Conservation (phyloP, 108 stramenopile species). For the Poteriospumella lacustris region DNA sequence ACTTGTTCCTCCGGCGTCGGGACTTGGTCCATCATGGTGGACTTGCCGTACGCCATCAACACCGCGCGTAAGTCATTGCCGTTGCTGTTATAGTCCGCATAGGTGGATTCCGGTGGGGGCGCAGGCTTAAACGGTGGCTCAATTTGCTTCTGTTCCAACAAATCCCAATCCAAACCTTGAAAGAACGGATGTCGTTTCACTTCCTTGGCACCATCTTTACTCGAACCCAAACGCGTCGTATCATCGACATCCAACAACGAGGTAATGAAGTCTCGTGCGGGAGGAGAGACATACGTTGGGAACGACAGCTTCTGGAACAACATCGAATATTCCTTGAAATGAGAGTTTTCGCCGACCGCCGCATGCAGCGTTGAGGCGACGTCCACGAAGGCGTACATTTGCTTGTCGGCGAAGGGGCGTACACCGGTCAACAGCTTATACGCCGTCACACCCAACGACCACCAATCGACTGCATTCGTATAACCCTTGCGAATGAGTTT, state of each 20-base stretch:
- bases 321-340: constrained; percentile 32
- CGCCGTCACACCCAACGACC: constrained; percentile 44
- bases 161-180: constrained; percentile 9
- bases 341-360: not conserved
- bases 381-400: constrained; percentile 30
- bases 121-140: not conserved
- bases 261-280: constrained; percentile 28
- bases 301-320: constrained; percentile 39
- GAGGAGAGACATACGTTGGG: constrained; percentile 32
- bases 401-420: constrained; percentile 44
- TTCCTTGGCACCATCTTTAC: constrained; percentile 17
- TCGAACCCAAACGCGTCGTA: constrained; percentile 34
- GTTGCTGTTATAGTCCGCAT: too few species aligned
- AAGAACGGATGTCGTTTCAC: constrained; percentile 43
- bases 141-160: not conserved
- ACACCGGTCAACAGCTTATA: constrained; percentile 47
- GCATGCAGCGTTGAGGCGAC: constrained; percentile 30
- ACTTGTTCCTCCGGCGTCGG: too few species aligned
- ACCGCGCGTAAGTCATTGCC: too few species aligned
- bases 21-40: constrained; percentile 33
- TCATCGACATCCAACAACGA: constrained; percentile 35
- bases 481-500: constrained; percentile 25
- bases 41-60: too few species aligned
- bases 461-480: constrained; percentile 50
- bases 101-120: too few species aligned